Conservation (phyloP, 2,329 filamentous ascomycete species). For the Alternaria incomplexa region DNA sequence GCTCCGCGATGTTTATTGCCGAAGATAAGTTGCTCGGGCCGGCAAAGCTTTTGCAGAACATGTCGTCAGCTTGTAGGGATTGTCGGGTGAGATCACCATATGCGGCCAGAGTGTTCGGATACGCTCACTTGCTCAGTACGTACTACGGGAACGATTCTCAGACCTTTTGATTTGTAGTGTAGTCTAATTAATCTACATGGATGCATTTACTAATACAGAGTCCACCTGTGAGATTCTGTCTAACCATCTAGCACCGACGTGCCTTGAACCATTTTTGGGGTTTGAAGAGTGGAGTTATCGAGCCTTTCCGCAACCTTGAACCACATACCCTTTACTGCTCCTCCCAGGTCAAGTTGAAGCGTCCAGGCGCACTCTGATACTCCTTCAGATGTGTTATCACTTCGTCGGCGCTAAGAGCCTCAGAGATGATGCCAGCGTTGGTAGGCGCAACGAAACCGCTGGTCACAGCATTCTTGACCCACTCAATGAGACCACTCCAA, state of each 20-base stretch:
- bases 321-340: slow-evolving; percentile 38
- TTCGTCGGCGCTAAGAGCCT: slow-evolving; percentile 73
- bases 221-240: background rate
- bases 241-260: background rate
- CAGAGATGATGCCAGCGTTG: slow-evolving; percentile 78
- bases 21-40: background rate
- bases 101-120: background rate
- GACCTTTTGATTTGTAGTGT: background rate
- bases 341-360: slow-evolving; percentile 84
- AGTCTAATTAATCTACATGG: background rate
- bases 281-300: background rate
- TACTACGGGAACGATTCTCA: background rate
- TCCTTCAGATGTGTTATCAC: slow-evolving; percentile 72
- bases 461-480: slow-evolving; percentile 77
- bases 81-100: background rate
- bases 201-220: background rate
- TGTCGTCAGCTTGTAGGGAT: background rate
- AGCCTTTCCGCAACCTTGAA: background rate
- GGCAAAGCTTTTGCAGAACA: background rate
- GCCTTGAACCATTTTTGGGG: background rate
- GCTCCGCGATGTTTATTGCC: background rate
- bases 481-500: slow-evolving; percentile 84
- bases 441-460: slow-evolving; percentile 76
- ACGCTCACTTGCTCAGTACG: background rate
- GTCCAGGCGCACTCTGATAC: slow-evolving; percentile 77